Base-by-base conservation (phyloP, 2,329 filamentous ascomycete genomes). In the Colletotrichum salicis region DNA sequence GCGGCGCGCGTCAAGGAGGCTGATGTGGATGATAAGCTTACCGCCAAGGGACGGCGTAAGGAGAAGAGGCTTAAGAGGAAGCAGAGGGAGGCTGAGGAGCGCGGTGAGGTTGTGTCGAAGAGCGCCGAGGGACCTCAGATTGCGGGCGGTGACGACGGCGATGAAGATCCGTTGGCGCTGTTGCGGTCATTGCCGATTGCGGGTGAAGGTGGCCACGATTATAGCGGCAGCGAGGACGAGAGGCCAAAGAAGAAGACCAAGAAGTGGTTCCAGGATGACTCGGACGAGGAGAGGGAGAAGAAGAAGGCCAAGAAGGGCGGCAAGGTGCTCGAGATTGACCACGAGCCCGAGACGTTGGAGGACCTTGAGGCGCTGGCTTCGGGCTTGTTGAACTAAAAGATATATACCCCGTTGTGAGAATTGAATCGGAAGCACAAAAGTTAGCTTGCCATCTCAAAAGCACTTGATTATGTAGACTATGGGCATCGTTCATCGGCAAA, bases 1-100 rank as follows among this genome's bases (percentile, higher is more conserved):
- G 85, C 89, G 12, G 88, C 89, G 76, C 89, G 91, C 74, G 94
- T 97, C 35, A 87, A 87, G 75, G 86, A 89, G 77, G 94, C 92
- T 24, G 96, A 99, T 84, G 82, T 93, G 45, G 89, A 90, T 73
- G 96, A 99, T 83, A 98, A 97, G 85, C 88, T 90, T 75, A 81
- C 93, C 15, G 94, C 90, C 45, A 94, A 93, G 82, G 96, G 94
- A 87, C 86, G 88, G 72, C 90, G 92, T 77, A 94, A 92, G 84
- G 93, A 93, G 81, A 96, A 94, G 87, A 86, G 88, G 74, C 90
- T 92, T 76, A 94, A 92, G 84, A 85, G 89, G 74, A 96, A 93
- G 84, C 90, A 89, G 55, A 84, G 91, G 76, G 91, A 92, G 80
- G 82, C 83, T 56, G 86, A 86, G 75, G 87, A 90, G 78, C 81